A percentile compares a stretch with the other conserved stretches of the same genome.
Conservation (phyloP, 306 rosid genomes). For the Crotalaria pallida region DNA sequence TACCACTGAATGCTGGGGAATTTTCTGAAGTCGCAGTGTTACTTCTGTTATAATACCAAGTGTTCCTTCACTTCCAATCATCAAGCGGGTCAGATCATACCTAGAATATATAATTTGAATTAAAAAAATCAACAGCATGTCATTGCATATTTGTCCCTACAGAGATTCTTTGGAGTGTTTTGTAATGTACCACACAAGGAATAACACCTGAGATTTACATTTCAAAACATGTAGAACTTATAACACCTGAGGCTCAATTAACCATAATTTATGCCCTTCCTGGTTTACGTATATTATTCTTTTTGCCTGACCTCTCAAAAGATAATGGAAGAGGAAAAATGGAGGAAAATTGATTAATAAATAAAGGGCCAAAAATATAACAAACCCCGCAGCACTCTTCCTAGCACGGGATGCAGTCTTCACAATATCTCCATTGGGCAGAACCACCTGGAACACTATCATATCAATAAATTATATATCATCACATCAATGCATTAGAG, state of each 20-base stretch:
- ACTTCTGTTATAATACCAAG: too few relatives aligned
- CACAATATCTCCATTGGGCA: slow-evolving; percentile 86
- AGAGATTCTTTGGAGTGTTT: neutral
- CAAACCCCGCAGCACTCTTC: slow-evolving; percentile 96
- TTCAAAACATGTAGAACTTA: too few relatives aligned
- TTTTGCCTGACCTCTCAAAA: too few relatives aligned
- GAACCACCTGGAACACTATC: slow-evolving; percentile 61
- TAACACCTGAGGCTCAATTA: too few relatives aligned
- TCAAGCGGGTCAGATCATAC: too few relatives aligned
- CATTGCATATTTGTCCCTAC: slow-evolving; percentile 4
- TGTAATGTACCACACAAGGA: neutral
- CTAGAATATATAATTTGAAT: too few relatives aligned
- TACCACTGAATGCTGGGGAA: too few relatives aligned
- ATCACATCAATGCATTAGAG: slow-evolving; percentile 5
- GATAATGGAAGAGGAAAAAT: neutral
- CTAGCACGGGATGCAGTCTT: slow-evolving; percentile 96
- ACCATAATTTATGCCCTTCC: too few relatives aligned
- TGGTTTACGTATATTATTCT: too few relatives aligned
- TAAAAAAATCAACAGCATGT: too few relatives aligned
- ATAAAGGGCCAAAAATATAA: slow-evolving; percentile 15
- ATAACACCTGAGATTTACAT: neutral
- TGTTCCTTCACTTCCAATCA: too few relatives aligned
- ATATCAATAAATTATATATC: slow-evolving; percentile 25
- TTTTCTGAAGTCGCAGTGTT: too few relatives aligned
- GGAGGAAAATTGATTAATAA: slow-evolving; percentile 15